Evolutionary conservation across 2,329 filamentous ascomycete species (phyloP), one percentile per base, ranked within the genome.

Genomic region (Pseudogymnoascus sp.): DNA sequence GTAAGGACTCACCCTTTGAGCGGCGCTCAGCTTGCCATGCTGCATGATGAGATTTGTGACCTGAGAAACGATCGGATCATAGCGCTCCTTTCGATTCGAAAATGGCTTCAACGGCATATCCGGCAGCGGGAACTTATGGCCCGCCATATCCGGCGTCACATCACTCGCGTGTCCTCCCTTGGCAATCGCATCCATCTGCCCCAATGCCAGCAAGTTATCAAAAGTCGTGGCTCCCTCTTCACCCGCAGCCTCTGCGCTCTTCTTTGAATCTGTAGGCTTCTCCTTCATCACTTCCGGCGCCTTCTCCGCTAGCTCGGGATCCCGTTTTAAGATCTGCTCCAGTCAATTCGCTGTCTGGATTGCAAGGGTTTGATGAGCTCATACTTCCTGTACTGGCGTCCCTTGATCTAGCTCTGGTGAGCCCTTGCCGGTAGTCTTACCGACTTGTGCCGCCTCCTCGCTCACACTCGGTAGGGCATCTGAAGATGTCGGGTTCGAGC

Each of bases 1-100:
- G 35, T 9, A 38, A 19, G 62, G 63, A 61, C 65, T 62, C 79
- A 95, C 91, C 77, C 85, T 84, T 74, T 99, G 90, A n/a, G 94
- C 94, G 72, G 83, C 81, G 70, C 87, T 88, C 71, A 95, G 83
- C 78, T 96, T 95, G 67, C 94, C 94, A 74, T 97, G 83, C 67
- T 80, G 79, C 92, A 97, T 99, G 64, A 99, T 75, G 66, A 96
- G 79, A 71, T 91, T 92, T 15, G 91, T 96, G 67, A 97, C 80
- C 76, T 96, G 94, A 65, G 87, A 79, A 55, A 97, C 78, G 6
- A 96, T 80, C 1, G 89, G 84, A 70, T 96, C 88, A 71, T 97
- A 95, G 68, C 94, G 84, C 71, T 89, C 79, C 73, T 91, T 88
- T 67, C 92, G 75, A 74, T 89, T 79, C 74, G 26, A 79, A 41